These are phyloP conservation scores for Hericium rajendrae DNA, from an alignment of 768 basidiomycete genomes.

Conservation along the genomic window DNA sequence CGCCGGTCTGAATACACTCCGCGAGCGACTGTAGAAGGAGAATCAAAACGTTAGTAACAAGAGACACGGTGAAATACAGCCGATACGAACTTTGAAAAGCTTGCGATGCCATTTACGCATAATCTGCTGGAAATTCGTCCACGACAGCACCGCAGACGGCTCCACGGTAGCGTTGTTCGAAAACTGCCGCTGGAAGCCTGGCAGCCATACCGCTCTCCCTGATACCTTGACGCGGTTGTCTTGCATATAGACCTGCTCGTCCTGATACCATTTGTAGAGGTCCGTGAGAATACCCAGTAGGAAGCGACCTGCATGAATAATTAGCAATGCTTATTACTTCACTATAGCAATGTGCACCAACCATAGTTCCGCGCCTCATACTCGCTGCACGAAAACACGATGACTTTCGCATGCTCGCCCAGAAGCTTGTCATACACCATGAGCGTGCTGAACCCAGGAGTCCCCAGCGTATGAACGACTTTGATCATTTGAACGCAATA, in stretches of 20 bases:
- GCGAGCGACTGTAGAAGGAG: conserved; percentile 51
- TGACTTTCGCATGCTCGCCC: conserved; percentile 71
- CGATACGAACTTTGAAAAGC: conserved; percentile 47
- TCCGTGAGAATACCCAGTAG: conserved; percentile 70
- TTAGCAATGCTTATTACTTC: background rate
- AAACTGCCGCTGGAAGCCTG: conserved; percentile 57
- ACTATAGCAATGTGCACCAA: conserved; percentile 22
- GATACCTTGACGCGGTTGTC: conserved; percentile 59
- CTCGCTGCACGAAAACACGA: conserved; percentile 91
- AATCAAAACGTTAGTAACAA: background rate
- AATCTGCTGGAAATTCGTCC: conserved; percentile 61
- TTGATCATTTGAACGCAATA: conserved; percentile 89
- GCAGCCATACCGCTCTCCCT: conserved; percentile 51
- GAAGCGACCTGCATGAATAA: conserved; percentile 61
- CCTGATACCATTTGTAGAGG: conserved; percentile 68
- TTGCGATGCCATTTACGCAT: conserved; percentile 81
- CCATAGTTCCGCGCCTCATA: conserved; percentile 95
- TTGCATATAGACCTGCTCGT: conserved; percentile 63
- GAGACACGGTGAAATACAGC: background rate
- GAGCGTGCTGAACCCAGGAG: conserved; percentile 79
- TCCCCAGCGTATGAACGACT: conserved; percentile 80
- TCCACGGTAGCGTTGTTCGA: conserved; percentile 33
- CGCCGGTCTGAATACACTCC: conserved; percentile 75
- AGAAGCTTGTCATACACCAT: conserved; percentile 83
- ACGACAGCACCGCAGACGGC: conserved; percentile 49